Conservation (phyloP, 2,329 filamentous ascomycete genomes). For the Arthrobotrys sinensis region DNA sequence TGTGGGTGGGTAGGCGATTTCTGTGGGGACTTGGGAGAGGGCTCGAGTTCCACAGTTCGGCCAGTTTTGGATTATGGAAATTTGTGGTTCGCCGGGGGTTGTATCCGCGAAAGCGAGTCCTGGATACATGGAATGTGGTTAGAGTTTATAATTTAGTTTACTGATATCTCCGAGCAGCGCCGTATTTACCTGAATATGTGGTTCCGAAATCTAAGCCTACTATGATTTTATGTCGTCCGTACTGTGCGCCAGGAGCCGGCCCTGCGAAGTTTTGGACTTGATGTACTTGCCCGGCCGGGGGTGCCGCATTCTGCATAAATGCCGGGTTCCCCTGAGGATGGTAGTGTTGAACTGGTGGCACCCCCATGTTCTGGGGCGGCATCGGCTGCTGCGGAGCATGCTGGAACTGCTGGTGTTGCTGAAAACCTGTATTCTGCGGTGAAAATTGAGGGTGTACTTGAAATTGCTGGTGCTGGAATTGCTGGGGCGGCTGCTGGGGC, state of each 20-base stretch:
- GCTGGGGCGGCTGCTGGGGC: background rate
- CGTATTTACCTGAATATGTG: constrained; percentile 38
- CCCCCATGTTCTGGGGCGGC: background rate
- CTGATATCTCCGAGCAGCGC: background rate
- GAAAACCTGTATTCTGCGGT: constrained; percentile 21
- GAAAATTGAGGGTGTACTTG: constrained; percentile 21
- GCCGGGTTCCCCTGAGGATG: constrained; percentile 32
- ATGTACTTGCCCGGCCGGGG: constrained; percentile 21
- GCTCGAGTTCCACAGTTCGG: constrained; percentile 60
- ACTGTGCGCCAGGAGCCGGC: constrained; percentile 35
- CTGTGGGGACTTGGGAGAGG: constrained; percentile 60
- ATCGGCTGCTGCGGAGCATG: constrained; percentile 21
- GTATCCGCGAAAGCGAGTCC: constrained; percentile 53
- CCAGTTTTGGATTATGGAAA: constrained; percentile 62
- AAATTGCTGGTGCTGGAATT: constrained; percentile 32
- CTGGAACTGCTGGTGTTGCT: constrained; percentile 43
- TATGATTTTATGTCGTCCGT: constrained; percentile 55
- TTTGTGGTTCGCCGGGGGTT: constrained; percentile 57
- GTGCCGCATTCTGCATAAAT: constrained; percentile 44
- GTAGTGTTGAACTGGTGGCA: constrained; percentile 29
- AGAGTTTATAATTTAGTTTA: background rate
- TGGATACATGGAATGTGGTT: background rate
- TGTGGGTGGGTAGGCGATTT: constrained; percentile 60
- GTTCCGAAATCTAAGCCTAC: constrained; percentile 55
- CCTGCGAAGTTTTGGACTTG: constrained; percentile 57